Percentiles rank a stretch among this genome's conserved stretches.
phyloP scores from a whole-genome alignment of 129 eudicot species.

The Lonicera japonica region DNA sequence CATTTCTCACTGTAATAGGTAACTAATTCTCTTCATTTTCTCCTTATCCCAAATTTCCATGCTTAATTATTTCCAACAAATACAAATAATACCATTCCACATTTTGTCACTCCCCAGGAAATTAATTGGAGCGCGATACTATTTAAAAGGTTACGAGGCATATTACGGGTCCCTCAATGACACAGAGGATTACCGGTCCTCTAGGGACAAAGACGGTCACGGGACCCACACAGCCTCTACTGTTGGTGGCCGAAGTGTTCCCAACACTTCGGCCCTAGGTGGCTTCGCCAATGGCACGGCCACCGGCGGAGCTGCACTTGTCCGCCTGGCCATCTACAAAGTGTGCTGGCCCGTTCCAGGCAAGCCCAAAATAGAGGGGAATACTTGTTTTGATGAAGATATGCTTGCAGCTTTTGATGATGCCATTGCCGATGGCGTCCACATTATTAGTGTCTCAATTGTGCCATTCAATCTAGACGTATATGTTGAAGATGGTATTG shows the following conservation, averaged over 20 bases:
- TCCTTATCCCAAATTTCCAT: neutral
- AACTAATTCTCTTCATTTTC: neutral
- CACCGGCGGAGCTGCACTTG: conserved; percentile 25
- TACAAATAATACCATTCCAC: neutral
- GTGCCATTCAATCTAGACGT: neutral
- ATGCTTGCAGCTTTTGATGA: conserved; percentile 32
- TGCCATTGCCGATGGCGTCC: conserved; percentile 29
- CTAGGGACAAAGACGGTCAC: conserved; percentile 29
- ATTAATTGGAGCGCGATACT: conserved; percentile 31
- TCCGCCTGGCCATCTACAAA: conserved; percentile 32
- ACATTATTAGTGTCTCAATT: conserved; percentile 25
- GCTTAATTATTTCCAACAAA: neutral
- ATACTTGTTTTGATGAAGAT: conserved; percentile 14
- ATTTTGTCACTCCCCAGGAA: conserved; percentile 14
- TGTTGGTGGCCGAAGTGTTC: conserved; percentile 20
- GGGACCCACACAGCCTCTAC: conserved; percentile 35
- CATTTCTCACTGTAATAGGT: conserved; percentile 34
- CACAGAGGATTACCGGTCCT: conserved; percentile 13
- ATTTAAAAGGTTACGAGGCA: conserved; percentile 24
- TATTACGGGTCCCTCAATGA: conserved; percentile 18
- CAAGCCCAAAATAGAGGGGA: neutral
- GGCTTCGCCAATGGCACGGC: conserved; percentile 34
- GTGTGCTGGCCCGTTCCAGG: conserved; percentile 27
- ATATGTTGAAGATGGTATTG: conserved; percentile 9
- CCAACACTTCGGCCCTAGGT: neutral